Base-by-base conservation (phyloP, 2,329 filamentous ascomycete genomes). In the Aspergillus intermedius region DNA sequence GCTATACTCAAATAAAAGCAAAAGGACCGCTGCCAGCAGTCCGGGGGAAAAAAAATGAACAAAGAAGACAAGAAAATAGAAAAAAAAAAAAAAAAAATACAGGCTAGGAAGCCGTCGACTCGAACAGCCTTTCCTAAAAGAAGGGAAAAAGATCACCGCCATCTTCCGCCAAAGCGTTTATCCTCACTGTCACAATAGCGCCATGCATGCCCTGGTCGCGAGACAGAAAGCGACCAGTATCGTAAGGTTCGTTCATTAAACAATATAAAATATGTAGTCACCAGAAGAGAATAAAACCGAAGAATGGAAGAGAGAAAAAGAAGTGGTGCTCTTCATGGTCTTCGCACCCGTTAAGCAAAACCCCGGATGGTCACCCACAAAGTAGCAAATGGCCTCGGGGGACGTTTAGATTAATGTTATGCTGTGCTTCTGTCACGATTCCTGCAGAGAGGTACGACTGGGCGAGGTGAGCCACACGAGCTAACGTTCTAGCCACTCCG, bases 201-300 rank as follows among this genome's bases (percentile, higher is more conserved):
- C 42, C n/a, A 50, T 54, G 56, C 55, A 54, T 54, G 49, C 55
- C 52, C 52, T 57, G 57, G 54, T 50, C 53, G 52, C 51, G 37
- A 55, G 45, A 51, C 50, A 50, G 25, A 30, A 50, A 51, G 51
- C 57, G 52, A 55, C 57, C 58, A 60, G 51, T 50, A 54, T 60
- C 58, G 50, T 60, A 53, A 60, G 50, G 56, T 52, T 60, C 58
- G 57, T 60, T 58, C 49, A 60, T 60, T 60, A 60, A 60, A 60
- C 49, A 59, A 45, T 45, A 49, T 56, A 58, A 46, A 44, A 53
- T 53, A 56, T 42, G 52, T 51, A 48, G 43, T 44, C 49, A 45
- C 51, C 47, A 46, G 48, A 47, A 50, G 37, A 41, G 25, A 51
- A 21, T 10, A 22, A 42, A 30, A 30, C 25, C 25, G 25, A 30